A percentile compares a stretch with the other conserved stretches of the same genome.
Conservation (phyloP, 768 basidiomycete species). For the Russula vinacea region DNA sequence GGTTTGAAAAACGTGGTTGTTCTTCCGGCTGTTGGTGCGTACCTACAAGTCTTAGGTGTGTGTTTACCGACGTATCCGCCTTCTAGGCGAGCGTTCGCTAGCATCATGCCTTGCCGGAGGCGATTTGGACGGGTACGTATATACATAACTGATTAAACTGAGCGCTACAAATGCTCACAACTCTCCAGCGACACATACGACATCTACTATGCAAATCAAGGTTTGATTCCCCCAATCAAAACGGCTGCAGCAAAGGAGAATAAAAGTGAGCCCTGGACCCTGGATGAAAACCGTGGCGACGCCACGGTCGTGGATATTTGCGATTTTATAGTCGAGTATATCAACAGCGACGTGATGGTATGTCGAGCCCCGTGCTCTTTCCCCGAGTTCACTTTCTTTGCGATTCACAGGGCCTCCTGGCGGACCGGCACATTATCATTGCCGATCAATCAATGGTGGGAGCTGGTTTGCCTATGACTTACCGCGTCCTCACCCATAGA, state of each 20-base stretch:
- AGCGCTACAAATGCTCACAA: neutral
- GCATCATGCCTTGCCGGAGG: neutral
- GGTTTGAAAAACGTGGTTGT: neutral
- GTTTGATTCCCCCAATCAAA: neutral
- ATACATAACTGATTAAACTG: neutral
- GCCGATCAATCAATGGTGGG: too few relatives aligned
- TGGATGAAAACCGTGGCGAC: slow-evolving; percentile 35
- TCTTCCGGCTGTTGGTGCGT: neutral
- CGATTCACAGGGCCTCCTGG: neutral
- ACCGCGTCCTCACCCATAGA: neutral
- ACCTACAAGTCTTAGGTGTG: neutral
- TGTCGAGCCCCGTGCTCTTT: too few relatives aligned
- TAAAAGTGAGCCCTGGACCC: slow-evolving; percentile 5
- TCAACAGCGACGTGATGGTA: too few relatives aligned
- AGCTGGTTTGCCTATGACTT: neutral
- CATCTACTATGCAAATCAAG: neutral
- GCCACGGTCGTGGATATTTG: slow-evolving; percentile 47
- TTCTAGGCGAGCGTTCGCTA: neutral
- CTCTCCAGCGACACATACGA: neutral
- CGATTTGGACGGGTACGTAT: neutral
- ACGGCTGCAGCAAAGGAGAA: too few relatives aligned
- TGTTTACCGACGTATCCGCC: neutral
- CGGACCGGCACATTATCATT: neutral
- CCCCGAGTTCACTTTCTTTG: neutral
- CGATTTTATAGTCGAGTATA: too few relatives aligned